A percentile compares a stretch with the other conserved stretches of the same genome.
Evolutionary conservation across 2,329 filamentous ascomycete genomes (phyloP).

Genomic region (Aspergillus fijiensis): DNA sequence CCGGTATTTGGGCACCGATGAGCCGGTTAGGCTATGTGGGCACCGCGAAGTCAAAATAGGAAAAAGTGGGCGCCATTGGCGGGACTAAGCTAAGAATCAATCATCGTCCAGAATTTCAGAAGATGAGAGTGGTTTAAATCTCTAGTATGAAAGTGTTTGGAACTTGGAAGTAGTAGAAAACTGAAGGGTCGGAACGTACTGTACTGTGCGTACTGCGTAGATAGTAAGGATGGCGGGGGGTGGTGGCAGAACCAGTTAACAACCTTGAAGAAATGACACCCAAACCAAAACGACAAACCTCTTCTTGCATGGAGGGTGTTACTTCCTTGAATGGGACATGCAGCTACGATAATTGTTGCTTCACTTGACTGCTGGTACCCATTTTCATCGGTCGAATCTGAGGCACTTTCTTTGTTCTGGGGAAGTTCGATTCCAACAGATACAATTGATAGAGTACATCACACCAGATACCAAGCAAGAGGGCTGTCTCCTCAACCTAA

Average conservation of each 20-base stretch:
- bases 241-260: not conserved
- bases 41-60: not conserved
- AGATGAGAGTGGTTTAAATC: too few species aligned
- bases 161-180: too few species aligned
- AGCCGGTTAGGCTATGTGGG: conserved; percentile 7
- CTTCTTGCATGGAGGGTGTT: too few species aligned
- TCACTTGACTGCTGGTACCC: not conserved
- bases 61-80: not conserved
- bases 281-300: too few species aligned
- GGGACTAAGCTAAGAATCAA: too few species aligned
- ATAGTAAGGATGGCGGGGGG: not conserved
- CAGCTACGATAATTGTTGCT: not conserved
- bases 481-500: not conserved
- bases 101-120: too few species aligned
- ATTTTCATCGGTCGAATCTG: not conserved
- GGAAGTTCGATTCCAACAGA: not conserved
- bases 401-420: not conserved
- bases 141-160: too few species aligned
- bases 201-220: too few species aligned
- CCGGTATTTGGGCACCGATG: conserved; percentile 9
- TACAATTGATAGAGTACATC: not conserved
- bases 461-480: not conserved
- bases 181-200: too few species aligned
- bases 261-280: too few species aligned
- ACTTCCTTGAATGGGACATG: not conserved